Base-by-base conservation (phyloP, 805 yeast genomes). In the Monosporozyma servazzii region DNA sequence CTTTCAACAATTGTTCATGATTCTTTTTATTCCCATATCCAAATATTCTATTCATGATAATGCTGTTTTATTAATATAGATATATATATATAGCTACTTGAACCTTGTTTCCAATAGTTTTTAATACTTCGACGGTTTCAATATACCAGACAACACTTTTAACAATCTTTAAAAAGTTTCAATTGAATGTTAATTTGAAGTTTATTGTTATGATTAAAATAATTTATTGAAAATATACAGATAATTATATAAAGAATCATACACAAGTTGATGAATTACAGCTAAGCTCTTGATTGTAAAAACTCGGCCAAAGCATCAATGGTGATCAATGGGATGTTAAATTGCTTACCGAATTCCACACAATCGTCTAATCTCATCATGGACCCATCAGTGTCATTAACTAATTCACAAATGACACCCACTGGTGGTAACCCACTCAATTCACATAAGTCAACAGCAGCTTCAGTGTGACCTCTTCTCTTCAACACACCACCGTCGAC, bases 401-500 rank as follows among this genome's bases (percentile, higher is more conserved):
- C 98, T 59, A 93, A 74, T 71, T 93, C 99, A 69, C 98, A 88
- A 59, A 93, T 91, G 33, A 86, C 95, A 23, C 87, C 95, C 2
- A 89, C 98, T 2, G 93, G 95, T 56, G 80, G 79, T 58, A 86
- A 74, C 0, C 88, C 90, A 7, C 93, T 77, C 61, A 90, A 73
- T 61, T 73, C 71, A 65, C 96, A 83, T 57, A 93, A 75, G 63
- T 91, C 96, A 13, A 93, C 95, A 31, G 88, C 90, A 17, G 99
- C 97, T 71, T 93, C 99, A 15, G 99, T 93, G 66, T 93, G 99
- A 15, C 99, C 99, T 52, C 86, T 75, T 75, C 99, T 85, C 45
- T 73, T 72, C 51, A 81, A 72, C 52, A 93, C 81, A 51, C 95
- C 83, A 0, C 96, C 96, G 21, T 86, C 86, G 21, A 77, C 85